These are phyloP conservation scores for Rhododendron ovatum DNA, from an alignment of 148 eudicot genomes.

Conservation along the genomic window DNA sequence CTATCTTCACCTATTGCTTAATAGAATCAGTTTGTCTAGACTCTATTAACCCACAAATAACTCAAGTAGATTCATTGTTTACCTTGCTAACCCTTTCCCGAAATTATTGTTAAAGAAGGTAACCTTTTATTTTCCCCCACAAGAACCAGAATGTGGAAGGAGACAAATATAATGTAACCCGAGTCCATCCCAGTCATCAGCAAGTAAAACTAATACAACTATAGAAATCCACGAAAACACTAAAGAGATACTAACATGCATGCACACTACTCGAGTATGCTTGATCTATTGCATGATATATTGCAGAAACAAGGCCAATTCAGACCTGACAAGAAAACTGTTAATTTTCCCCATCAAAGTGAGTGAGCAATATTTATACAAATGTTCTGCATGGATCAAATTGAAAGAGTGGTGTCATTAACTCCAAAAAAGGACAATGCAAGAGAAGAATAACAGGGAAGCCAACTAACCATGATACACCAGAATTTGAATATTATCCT, in stretches of 20 bases:
- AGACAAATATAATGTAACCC: not conserved
- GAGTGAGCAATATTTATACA: not conserved
- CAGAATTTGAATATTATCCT: slow-evolving; percentile 86
- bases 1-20: not conserved
- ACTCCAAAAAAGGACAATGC: not conserved
- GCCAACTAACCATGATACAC: slow-evolving; percentile 70
- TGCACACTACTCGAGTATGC: not conserved
- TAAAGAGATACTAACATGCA: not conserved
- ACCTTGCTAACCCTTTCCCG: not conserved
- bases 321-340: not conserved
- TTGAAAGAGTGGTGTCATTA: not conserved
- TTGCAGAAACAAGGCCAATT: not conserved
- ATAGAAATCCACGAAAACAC: not conserved
- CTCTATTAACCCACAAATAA: not conserved
- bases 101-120: not conserved
- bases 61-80: not conserved
- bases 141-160: no score
- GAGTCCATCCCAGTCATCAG: not conserved
- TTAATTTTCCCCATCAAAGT: not conserved
- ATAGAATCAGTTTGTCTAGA: not conserved
- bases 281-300: not conserved
- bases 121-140: not conserved
- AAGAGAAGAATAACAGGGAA: not conserved
- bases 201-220: not conserved
- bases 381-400: not conserved